These are phyloP conservation scores for Sistotremastrum niveocremeum DNA, from an alignment of 768 basidiomycete species.

Conservation along the genomic window DNA sequence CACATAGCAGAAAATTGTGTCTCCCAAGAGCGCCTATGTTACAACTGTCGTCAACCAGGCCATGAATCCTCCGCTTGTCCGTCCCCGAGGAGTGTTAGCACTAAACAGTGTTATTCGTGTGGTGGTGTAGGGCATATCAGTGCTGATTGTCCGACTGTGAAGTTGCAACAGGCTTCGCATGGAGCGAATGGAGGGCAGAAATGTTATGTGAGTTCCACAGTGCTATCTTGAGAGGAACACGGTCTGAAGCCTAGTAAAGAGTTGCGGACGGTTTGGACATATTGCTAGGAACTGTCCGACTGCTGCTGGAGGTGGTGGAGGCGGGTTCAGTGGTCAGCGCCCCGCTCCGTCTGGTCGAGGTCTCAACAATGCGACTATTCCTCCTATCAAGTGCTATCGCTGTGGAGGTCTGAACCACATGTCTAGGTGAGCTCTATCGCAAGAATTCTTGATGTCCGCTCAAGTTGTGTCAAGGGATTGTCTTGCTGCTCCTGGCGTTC, in stretches of 20 bases:
- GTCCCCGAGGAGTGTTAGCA: conserved; percentile 64
- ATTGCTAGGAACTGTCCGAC: conserved; percentile 66
- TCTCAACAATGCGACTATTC: conserved; percentile 62
- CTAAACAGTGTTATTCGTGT: conserved; percentile 89
- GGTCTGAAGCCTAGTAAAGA: conserved; percentile 25
- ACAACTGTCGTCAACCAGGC: conserved; percentile 91
- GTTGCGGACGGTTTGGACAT: conserved; percentile 73
- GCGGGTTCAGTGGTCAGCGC: conserved; percentile 43
- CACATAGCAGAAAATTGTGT: conserved; percentile 90
- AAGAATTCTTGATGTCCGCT: neutral
- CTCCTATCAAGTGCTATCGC: conserved; percentile 78
- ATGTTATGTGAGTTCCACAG: conserved; percentile 54
- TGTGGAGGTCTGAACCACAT: conserved; percentile 85
- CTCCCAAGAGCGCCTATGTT: conserved; percentile 80
- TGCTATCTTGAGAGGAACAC: conserved; percentile 3
- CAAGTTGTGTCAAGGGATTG: conserved; percentile 45
- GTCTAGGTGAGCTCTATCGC: conserved; percentile 40
- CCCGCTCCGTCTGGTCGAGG: conserved; percentile 62
- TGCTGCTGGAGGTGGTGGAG: conserved; percentile 25
- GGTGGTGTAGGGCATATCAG: conserved; percentile 86
- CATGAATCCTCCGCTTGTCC: conserved; percentile 86
- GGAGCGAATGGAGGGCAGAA: conserved; percentile 44
- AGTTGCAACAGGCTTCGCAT: conserved; percentile 33
- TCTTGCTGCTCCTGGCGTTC: conserved; percentile 55
- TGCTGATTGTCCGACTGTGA: conserved; percentile 73